phyloP scores from a whole-genome alignment of 192 early-diverging fungal genomes.

The Entrophospora sp. region DNA sequence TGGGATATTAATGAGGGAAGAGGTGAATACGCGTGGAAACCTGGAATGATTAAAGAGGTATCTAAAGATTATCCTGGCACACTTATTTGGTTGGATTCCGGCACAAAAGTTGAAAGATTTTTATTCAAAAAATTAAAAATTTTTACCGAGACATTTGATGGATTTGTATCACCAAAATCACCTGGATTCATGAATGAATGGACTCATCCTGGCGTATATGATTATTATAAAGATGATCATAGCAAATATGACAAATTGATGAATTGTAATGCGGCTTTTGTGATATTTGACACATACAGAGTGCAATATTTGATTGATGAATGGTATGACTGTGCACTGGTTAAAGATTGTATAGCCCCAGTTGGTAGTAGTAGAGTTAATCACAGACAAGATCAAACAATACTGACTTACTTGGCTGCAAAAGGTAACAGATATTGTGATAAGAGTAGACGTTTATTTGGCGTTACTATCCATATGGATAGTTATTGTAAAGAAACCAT shows the following conservation, averaged over 20 bases:
- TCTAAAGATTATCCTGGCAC: no score
- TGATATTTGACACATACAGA: constrained; percentile 36
- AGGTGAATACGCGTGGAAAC: no score
- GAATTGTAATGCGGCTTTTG: constrained; percentile 45
- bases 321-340: constrained; percentile 37
- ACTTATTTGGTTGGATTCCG: no score
- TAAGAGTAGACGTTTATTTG: no score
- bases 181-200: constrained; percentile 33
- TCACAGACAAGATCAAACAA: constrained; percentile 50
- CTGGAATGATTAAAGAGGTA: no score
- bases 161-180: constrained; percentile 44
- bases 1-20: no score
- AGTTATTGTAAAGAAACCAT: no score
- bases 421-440: background rate
- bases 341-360: constrained; percentile 44
- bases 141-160: constrained; percentile 30
- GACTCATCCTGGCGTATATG: constrained; percentile 39
- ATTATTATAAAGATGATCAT: constrained; percentile 30
- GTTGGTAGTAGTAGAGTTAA: constrained; percentile 37
- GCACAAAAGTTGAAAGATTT: no score
- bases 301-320: constrained; percentile 28
- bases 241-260: constrained; percentile 27
- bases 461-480: no score
- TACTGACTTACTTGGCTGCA: constrained; percentile 33
- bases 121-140: no score